These are phyloP conservation scores for Capsicum baccatum DNA, from an alignment of 257 asterid species.

Conservation along the genomic window DNA sequence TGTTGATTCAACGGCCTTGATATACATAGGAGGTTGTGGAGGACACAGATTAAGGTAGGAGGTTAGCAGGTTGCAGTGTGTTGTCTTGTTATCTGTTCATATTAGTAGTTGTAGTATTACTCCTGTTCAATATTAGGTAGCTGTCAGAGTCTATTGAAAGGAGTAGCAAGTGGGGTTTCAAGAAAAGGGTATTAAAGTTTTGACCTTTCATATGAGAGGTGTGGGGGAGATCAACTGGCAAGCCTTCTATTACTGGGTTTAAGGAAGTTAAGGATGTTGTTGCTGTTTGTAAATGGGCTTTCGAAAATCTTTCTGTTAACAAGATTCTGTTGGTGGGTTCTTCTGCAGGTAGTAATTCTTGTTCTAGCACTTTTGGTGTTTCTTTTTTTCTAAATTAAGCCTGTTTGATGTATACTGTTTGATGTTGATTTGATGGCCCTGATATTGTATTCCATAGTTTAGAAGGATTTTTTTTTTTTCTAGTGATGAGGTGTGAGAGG, in stretches of 20 bases:
- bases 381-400: not conserved
- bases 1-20: not conserved
- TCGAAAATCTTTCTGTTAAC: constrained; percentile 33
- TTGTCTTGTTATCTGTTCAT: not conserved
- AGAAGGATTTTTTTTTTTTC: not conserved
- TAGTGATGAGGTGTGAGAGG: too few relatives aligned
- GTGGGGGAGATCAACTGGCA: constrained; percentile 58
- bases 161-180: constrained; percentile 55
- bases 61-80: not conserved
- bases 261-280: constrained; percentile 51
- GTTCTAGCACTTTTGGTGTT: not conserved
- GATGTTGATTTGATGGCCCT: not conserved
- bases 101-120: not conserved
- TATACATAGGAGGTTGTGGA: not conserved
- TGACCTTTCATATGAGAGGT: constrained; percentile 67
- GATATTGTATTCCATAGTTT: not conserved
- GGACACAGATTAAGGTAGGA: too few relatives aligned
- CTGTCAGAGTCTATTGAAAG: constrained; percentile 50
- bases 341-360: constrained; percentile 53
- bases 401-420: not conserved
- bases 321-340: constrained; percentile 56
- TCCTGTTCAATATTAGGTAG: constrained; percentile 26
- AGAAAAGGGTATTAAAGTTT: constrained; percentile 52
- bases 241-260: constrained; percentile 52
- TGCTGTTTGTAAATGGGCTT: constrained; percentile 59